These are phyloP conservation scores for Vitis riparia DNA, from an alignment of 164 flowering plant genomes.

Conservation along the genomic window DNA sequence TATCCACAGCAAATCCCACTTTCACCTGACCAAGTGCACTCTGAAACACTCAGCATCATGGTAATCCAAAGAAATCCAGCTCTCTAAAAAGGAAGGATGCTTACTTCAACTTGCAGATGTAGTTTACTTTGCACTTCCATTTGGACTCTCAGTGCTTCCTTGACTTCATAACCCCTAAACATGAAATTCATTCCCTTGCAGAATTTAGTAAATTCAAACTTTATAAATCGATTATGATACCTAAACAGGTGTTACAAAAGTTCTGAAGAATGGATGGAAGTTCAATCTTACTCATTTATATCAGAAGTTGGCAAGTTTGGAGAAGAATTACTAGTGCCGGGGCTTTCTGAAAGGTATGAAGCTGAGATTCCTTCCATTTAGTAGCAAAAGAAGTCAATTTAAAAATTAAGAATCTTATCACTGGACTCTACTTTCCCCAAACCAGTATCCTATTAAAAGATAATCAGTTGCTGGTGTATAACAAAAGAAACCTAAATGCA, in stretches of 20 bases:
- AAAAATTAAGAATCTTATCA: background rate
- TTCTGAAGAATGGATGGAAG: background rate
- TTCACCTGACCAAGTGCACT: background rate
- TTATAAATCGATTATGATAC: background rate
- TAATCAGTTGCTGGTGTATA: background rate
- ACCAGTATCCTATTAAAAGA: background rate
- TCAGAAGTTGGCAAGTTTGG: constrained; percentile 52
- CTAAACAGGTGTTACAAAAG: background rate
- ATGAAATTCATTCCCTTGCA: constrained; percentile 12
- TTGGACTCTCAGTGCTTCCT: constrained; percentile 67
- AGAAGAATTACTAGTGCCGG: constrained; percentile 34
- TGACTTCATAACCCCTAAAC: constrained; percentile 64
- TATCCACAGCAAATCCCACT: background rate
- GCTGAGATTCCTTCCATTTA: constrained; percentile 32
- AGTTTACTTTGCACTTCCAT: constrained; percentile 81
- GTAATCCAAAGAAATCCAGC: background rate
- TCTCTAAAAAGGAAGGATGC: background rate
- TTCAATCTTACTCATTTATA: constrained; percentile 50
- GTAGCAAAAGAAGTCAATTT: constrained; percentile 12
- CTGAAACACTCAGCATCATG: background rate
- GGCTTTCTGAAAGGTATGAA: constrained; percentile 56
- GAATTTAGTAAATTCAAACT: background rate
- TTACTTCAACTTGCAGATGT: constrained; percentile 70
- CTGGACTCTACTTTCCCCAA: background rate
- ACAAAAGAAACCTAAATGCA: background rate